A percentile compares a stretch with the other conserved stretches of the same genome.
These are phyloP conservation scores for Phytophthora pluvialis DNA, from an alignment of 352 stramenopile species.

Conservation along the genomic window DNA sequence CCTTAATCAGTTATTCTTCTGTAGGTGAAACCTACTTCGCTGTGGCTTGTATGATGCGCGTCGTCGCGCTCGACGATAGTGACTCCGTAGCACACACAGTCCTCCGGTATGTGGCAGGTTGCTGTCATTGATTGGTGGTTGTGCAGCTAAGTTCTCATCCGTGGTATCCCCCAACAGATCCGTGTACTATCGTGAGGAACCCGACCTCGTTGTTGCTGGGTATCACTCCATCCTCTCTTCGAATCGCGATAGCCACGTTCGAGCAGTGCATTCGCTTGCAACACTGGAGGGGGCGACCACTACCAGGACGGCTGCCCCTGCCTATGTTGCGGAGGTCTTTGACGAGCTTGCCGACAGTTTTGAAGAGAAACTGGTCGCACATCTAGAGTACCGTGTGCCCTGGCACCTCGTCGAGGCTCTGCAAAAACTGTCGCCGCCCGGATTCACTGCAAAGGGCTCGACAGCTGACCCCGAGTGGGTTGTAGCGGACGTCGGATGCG, in stretches of 20 bases:
- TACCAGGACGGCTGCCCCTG: slow-evolving; percentile 57
- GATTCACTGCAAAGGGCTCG: slow-evolving; percentile 21
- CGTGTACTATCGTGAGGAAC: slow-evolving; percentile 68
- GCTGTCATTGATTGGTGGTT: not conserved
- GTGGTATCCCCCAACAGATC: slow-evolving; percentile 44
- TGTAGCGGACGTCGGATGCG: slow-evolving; percentile 72
- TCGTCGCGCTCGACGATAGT: slow-evolving; percentile 65
- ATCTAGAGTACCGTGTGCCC: slow-evolving; percentile 80
- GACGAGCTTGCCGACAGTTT: slow-evolving; percentile 81
- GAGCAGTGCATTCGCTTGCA: slow-evolving; percentile 68
- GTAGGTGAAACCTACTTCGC: slow-evolving; percentile 75
- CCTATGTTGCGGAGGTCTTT: slow-evolving; percentile 81
- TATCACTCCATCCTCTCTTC: slow-evolving; percentile 54
- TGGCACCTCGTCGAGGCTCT: slow-evolving; percentile 80
- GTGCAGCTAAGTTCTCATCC: not conserved
- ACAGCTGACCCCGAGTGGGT: slow-evolving; percentile 33
- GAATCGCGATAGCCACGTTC: slow-evolving; percentile 49
- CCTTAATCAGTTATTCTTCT: not conserved
- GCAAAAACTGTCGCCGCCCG: slow-evolving; percentile 44
- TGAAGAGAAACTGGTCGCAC: slow-evolving; percentile 82
- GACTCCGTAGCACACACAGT: slow-evolving; percentile 84
- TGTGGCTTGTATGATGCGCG: slow-evolving; percentile 68
- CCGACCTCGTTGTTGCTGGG: slow-evolving; percentile 52
- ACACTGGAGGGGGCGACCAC: slow-evolving; percentile 59
- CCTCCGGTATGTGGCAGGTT: slow-evolving; percentile 45